Evolutionary conservation across 1,139 yeast genomes (phyloP), one percentile per base, ranked within the genome.

Genomic region (Nakaseomyces delphensis): DNA sequence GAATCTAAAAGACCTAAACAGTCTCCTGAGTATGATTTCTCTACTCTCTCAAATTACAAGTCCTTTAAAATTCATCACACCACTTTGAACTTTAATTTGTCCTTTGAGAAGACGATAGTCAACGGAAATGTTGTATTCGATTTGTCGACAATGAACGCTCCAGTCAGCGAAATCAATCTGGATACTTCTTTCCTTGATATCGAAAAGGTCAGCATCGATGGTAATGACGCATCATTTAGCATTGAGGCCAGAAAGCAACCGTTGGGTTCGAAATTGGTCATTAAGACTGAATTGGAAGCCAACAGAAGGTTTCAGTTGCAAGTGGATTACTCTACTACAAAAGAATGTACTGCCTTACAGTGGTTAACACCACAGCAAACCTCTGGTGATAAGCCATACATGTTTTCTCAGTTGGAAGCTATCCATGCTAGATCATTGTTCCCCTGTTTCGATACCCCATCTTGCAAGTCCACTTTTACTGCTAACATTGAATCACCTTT

Each of bases 391-490:
- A 70, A 72, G 16, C 93, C 94, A 3, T 60, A 85, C 61, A 71
- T 87, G 53, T 87, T 86, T 62, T 84, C 95, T 23, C 96, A 87
- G 64, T 77, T 94, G 59, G 95, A 87, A 66, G 86, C 96, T 28
- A 85, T 83, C 49, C 96, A 87, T 57, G 93, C 95, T 16, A 73
- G 96, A 59, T 77, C 94, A 19, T 70, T 87, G 54, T 80, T 83
- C 66, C 96, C 96, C 2, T 83, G 89, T 55, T 87, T 87, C 60
- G 96, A 87, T 62, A 86, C 96, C 0, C 96, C 96, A 3, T 74
- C 93, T 0, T 73, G 84, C 41, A 87, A 87, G 63, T 73, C 87
- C 3, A 69, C 79, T 0, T 83, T 73, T 59, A 64, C 68, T 14
- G 77, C 82, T 53, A 65, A 67, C 30, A 78, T 84, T 40, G 71